Base-by-base conservation (phyloP, 2,329 filamentous ascomycete genomes). In the Trichophyton benhamiae region DNA sequence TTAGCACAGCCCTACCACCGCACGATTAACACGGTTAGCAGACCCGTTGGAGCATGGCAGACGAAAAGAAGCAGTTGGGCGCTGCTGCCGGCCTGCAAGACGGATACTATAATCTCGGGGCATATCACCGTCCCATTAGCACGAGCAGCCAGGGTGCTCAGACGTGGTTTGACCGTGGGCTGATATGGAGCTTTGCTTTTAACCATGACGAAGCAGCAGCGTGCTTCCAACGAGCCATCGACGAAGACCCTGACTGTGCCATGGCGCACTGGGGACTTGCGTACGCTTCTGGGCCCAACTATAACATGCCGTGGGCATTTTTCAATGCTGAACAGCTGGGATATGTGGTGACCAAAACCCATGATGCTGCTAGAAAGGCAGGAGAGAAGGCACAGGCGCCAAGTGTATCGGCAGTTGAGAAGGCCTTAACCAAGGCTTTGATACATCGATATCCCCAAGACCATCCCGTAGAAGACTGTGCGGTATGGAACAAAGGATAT, bases 131-230 rank as follows among this genome's bases (percentile, higher is more conserved):
- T n/a, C 67, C 74, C 2, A 75, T 89, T 53, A 83, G 74, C 41
- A 84, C 84, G 0, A 71, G 66, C 15, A 82, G 70, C 66, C 49
- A 69, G 2, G 75, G 78, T 53, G 79, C 84, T 1, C 83, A 87
- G 68, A 74, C 66, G 5, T 91, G 87, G 87, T 89, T 88, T 69
- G 78, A 87, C 69, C 82, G 86, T 2, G 87, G 86, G 1, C 74
- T 91, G n/a, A 77, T 85, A 22, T 91, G 87, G 87, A 80, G 78
- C 49, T 91, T 87, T 70, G 85, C 78, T 22, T 91, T 91, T 76
- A 89, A 91, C 69, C 87, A 90, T 68, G 85, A 87, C 65, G 87
- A 90, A 70, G 82, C 86, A 0, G 80, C 79, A 3, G 74, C 73
- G 46, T 79, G 77, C 63, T 79, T 79, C 59, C 68, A 74, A 52